These are phyloP conservation scores for Trametes cingulata DNA, from an alignment of 768 basidiomycete genomes.

Conservation along the genomic window DNA sequence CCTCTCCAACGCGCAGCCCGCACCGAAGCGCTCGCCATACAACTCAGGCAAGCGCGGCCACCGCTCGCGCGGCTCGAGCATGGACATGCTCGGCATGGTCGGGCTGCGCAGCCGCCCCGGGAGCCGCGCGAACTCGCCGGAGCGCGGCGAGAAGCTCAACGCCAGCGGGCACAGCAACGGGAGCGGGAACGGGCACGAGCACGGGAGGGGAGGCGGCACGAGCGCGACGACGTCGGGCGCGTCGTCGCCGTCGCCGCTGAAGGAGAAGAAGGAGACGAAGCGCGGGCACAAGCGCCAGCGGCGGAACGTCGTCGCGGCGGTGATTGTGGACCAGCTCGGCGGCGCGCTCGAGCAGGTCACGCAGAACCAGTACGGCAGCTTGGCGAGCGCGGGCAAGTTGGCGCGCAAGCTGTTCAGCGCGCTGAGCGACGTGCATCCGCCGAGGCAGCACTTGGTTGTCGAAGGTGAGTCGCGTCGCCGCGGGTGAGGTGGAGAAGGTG, in stretches of 20 bases:
- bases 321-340: conserved; percentile 71
- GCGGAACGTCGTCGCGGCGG: conserved; percentile 56
- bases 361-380: conserved; percentile 51
- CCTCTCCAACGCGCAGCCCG: conserved; percentile 65
- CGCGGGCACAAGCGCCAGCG: conserved; percentile 17
- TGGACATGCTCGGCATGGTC: conserved; percentile 18
- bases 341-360: conserved; percentile 72
- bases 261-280: conserved; percentile 18
- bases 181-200: neutral
- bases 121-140: neutral
- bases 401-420: conserved; percentile 68
- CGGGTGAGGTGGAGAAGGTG: neutral
- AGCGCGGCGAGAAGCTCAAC: neutral
- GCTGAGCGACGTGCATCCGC: conserved; percentile 59
- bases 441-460: conserved; percentile 61
- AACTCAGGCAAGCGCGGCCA: conserved; percentile 40
- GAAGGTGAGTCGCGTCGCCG: conserved; percentile 47
- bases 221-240: conserved; percentile 27
- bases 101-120: conserved; percentile 1
- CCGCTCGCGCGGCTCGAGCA: conserved; percentile 31
- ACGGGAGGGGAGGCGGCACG: neutral
- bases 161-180: neutral
- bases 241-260: conserved; percentile 13
- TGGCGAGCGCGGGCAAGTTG: conserved; percentile 65
- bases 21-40: conserved; percentile 42